These are phyloP conservation scores for Claviceps cyperi DNA, from an alignment of 2,329 filamentous ascomycete species.

Conservation along the genomic window DNA sequence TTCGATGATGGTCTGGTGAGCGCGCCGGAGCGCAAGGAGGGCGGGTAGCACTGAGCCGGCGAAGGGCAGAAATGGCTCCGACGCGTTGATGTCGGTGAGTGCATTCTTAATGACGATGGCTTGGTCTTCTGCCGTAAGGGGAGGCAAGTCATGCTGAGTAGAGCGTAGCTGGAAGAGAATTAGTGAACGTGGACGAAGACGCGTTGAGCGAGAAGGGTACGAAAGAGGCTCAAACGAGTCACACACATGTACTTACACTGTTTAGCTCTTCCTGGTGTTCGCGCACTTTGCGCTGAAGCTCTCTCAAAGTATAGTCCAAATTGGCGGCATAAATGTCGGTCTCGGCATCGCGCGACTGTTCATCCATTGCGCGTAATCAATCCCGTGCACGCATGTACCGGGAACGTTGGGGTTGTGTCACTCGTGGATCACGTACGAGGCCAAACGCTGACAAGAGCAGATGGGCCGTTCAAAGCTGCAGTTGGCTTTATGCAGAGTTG, in stretches of 20 bases:
- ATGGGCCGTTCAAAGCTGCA: not conserved
- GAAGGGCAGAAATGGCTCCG: constrained; percentile 51
- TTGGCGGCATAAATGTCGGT: constrained; percentile 25
- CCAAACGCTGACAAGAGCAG: not conserved
- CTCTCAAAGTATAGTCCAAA: constrained; percentile 52
- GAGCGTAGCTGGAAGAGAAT: constrained; percentile 14
- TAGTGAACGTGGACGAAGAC: not conserved
- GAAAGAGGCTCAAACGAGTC: not conserved
- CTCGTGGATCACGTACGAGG: not conserved
- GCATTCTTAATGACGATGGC: constrained; percentile 42
- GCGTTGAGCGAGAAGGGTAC: not conserved
- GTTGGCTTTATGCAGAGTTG: not conserved
- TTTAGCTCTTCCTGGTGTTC: constrained; percentile 37
- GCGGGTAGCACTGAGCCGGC: constrained; percentile 55
- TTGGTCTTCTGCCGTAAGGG: constrained; percentile 17
- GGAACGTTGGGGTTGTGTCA: not conserved
- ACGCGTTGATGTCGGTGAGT: constrained; percentile 47
- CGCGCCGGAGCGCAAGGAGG: constrained; percentile 55
- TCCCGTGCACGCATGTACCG: not conserved
- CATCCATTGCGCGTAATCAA: constrained; percentile 11
- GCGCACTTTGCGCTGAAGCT: constrained; percentile 44
- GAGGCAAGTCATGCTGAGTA: constrained; percentile 9
- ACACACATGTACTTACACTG: constrained; percentile 20
- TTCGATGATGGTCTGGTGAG: constrained; percentile 48
- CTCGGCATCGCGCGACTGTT: constrained; percentile 12